phyloP scores from a whole-genome alignment of 306 rosid genomes.

The Pterocarpus santalinus region DNA sequence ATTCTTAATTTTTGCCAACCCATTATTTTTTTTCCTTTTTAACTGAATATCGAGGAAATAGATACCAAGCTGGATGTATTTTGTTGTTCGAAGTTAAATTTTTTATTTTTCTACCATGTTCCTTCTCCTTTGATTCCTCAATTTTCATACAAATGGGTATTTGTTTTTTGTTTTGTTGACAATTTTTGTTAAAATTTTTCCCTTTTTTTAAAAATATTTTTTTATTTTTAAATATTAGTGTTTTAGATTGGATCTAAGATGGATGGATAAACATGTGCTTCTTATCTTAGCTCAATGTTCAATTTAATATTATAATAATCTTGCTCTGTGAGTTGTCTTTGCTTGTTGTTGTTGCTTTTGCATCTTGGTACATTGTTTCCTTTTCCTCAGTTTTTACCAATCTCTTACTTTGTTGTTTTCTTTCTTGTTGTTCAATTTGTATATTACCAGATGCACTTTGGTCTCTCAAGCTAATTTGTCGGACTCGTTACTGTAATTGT shows the following conservation, averaged over 20 bases:
- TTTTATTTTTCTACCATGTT: slow-evolving; percentile 3
- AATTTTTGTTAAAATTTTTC: slow-evolving; percentile 12
- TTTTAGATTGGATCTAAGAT: slow-evolving; percentile 56
- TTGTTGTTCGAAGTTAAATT: background rate
- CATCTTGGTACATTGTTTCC: slow-evolving; percentile 52
- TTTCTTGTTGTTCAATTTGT: slow-evolving; percentile 36
- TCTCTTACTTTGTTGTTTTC: slow-evolving; percentile 41
- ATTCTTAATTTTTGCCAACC: background rate
- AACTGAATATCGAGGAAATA: background rate
- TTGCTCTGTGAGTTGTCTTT: slow-evolving; percentile 55
- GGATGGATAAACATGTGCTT: slow-evolving; percentile 65
- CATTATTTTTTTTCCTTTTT: too few species aligned
- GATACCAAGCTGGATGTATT: slow-evolving; percentile 27
- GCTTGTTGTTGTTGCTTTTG: slow-evolving; percentile 57
- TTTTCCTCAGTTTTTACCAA: slow-evolving; percentile 38
- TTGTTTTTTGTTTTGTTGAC: background rate
- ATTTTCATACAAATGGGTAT: slow-evolving; percentile 11
- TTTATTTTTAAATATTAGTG: slow-evolving; percentile 12
- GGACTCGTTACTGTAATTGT: slow-evolving; percentile 57
- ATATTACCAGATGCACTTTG: slow-evolving; percentile 64
- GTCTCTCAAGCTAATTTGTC: slow-evolving; percentile 50
- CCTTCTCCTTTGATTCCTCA: slow-evolving; percentile 37
- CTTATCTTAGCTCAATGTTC: slow-evolving; percentile 49
- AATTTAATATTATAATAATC: slow-evolving; percentile 53
- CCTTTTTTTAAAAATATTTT: background rate